Base-by-base conservation (phyloP, 345 rosid genomes). In the Dipteronia dyeriana region DNA sequence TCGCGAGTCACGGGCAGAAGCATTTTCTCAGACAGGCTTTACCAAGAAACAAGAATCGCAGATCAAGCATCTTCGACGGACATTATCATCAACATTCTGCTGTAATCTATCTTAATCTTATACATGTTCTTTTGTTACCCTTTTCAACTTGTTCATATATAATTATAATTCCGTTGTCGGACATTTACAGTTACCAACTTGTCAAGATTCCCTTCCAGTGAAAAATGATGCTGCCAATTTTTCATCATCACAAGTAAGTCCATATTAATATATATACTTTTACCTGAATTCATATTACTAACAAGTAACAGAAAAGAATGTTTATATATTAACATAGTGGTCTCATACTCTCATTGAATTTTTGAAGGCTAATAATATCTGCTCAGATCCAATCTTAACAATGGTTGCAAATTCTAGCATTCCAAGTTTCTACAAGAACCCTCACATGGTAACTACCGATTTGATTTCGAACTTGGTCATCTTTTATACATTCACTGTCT, bases 1-100 rank as follows among this genome's bases (percentile, higher is more conserved):
- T 91, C 26, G 97, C 94, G 0, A 88, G 94, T 75, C 97, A 91
- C 71, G 96, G 94, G 1, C 94, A 92, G 69, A 92, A 92, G 76
- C 87, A 86, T 76, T 92, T 84, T 53, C 78, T 81, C 47, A 87
- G 97, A 68, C 84, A 75, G 34, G 62, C 71, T 11, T 57, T 79
- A 9, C 19, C 63, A 19, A 81, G 82, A 39, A 85, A 76, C 83
- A 87, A 82, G 83, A 86, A 79, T 57, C 83, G 89, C 20, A 87
- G 97, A 79, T 39, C 89, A 45, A 92, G 94, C 72, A 74, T 92
- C 51, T 89, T 91, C 74, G 94, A 91, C 73, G 74, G 86, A 70
- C 72, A 82, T 31, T 57, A 82, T 47, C n/a, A n/a, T n/a, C 57
- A 76, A 13, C 76, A 83, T 64, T 25, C 38, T 34, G 38, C 38